These are phyloP conservation scores for Backusella westeae DNA, from an alignment of 192 early-diverging fungal species.

Conservation along the genomic window DNA sequence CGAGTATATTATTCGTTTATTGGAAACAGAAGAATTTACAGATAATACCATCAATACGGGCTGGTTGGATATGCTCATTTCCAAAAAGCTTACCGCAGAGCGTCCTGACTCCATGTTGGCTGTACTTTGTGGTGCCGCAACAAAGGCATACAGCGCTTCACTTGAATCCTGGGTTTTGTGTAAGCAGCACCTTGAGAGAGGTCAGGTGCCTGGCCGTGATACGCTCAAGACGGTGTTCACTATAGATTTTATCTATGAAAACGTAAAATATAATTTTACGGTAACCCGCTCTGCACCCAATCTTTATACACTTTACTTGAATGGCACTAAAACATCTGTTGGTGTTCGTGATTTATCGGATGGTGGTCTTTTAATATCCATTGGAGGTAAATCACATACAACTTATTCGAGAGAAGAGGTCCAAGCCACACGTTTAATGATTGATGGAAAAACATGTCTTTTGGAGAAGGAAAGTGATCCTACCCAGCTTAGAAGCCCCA, in stretches of 20 bases:
- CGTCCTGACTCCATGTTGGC: slow-evolving; percentile 87
- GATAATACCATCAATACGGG: slow-evolving; percentile 90
- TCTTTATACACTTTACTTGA: slow-evolving; percentile 75
- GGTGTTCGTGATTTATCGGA: slow-evolving; percentile 83
- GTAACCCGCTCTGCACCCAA: slow-evolving; percentile 78
- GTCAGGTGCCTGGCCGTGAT: slow-evolving; percentile 80
- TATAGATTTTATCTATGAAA: slow-evolving; percentile 92
- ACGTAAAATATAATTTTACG: slow-evolving; percentile 84
- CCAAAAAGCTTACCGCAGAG: slow-evolving; percentile 83
- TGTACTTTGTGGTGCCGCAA: slow-evolving; percentile 89
- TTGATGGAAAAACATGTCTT: slow-evolving; percentile 89
- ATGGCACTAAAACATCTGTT: slow-evolving; percentile 79
- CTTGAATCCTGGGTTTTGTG: slow-evolving; percentile 68
- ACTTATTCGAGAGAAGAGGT: slow-evolving; percentile 90
- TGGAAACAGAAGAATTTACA: slow-evolving; percentile 86
- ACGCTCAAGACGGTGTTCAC: slow-evolving; percentile 68
- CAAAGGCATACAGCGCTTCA: slow-evolving; percentile 73
- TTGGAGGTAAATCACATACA: slow-evolving; percentile 87
- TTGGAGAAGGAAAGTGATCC: slow-evolving; percentile 97
- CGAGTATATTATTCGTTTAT: slow-evolving; percentile 91
- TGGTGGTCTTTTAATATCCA: slow-evolving; percentile 84
- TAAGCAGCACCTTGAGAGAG: slow-evolving; percentile 82
- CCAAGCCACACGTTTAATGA: slow-evolving; percentile 79
- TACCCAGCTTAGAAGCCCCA: slow-evolving; percentile 91
- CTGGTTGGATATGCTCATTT: slow-evolving; percentile 94